Conservation (phyloP, 495 filamentous ascomycete species). For the Neurospora sp. region DNA sequence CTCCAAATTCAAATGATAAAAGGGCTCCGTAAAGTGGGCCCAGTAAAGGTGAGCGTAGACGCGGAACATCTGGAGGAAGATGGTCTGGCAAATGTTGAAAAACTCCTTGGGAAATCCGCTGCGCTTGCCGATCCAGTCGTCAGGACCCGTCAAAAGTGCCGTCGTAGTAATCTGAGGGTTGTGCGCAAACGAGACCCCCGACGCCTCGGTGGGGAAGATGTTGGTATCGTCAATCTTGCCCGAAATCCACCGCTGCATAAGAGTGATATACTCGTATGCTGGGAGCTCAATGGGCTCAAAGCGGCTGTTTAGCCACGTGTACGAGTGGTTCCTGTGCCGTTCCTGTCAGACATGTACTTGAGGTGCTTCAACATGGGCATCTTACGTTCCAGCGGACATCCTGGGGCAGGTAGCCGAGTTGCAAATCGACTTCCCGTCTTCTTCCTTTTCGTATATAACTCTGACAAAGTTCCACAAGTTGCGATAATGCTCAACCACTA, state of each 20-base stretch:
- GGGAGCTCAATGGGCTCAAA: conserved; percentile 59
- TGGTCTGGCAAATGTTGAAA: conserved; percentile 74
- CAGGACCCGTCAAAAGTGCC: conserved; percentile 49
- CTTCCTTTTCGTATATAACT: conserved; percentile 70
- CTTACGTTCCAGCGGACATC: conserved; percentile 87
- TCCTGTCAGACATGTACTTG: conserved; percentile 2
- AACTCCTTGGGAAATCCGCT: conserved; percentile 84
- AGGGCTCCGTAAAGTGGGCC: conserved; percentile 70
- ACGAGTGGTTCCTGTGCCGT: conserved; percentile 59
- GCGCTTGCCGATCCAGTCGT: conserved; percentile 73
- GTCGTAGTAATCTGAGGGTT: conserved; percentile 48
- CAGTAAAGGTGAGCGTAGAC: conserved; percentile 90
- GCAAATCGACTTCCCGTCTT: conserved; percentile 64
- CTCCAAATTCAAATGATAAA: conserved; percentile 73
- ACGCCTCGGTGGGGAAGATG: conserved; percentile 73
- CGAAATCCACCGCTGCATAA: conserved; percentile 89
- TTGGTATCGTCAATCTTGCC: conserved; percentile 79
- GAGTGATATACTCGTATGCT: conserved; percentile 76
- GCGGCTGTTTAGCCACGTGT: conserved; percentile 74
- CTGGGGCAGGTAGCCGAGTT: conserved; percentile 73
- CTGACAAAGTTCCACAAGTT: conserved; percentile 75
- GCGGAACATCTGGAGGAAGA: conserved; percentile 95
- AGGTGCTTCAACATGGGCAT: conserved; percentile 18
- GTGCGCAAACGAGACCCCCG: conserved; percentile 45
- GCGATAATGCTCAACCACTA: conserved; percentile 87